phyloP scores from a whole-genome alignment of 805 yeast genomes.

The Candida wancherniae region DNA sequence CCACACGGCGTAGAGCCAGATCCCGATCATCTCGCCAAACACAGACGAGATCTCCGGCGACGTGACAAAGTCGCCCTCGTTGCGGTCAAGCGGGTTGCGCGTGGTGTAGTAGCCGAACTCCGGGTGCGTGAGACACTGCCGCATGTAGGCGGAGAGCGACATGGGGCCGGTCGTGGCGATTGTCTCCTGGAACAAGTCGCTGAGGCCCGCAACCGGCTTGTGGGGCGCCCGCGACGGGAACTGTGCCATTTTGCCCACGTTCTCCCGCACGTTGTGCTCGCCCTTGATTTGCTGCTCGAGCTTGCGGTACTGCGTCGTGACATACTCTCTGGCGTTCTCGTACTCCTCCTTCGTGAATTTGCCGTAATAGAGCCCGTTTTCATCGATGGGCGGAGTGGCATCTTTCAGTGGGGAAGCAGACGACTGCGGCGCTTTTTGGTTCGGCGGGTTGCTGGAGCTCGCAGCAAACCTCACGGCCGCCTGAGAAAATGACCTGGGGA shows the following conservation, averaged over 20 bases:
- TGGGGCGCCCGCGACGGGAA: constrained; percentile 28
- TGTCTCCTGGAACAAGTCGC: constrained; percentile 40
- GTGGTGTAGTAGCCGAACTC: constrained; percentile 75
- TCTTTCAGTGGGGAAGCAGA: too few relatives aligned
- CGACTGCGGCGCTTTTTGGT: too few relatives aligned
- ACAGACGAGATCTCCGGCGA: constrained; percentile 85
- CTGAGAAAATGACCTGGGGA: too few relatives aligned
- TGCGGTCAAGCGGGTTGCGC: constrained; percentile 60
- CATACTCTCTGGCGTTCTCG: constrained; percentile 31
- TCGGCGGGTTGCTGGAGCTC: too few relatives aligned
- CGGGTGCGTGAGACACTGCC: constrained; percentile 77
- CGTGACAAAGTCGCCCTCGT: constrained; percentile 71
- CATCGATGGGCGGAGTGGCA: too few relatives aligned
- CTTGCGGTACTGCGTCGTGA: constrained; percentile 27
- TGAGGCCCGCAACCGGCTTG: constrained; percentile 4
- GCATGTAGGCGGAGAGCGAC: constrained; percentile 68
- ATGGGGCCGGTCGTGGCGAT: constrained; percentile 74
- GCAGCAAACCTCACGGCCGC: too few relatives aligned
- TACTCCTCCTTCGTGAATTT: constrained; percentile 36
- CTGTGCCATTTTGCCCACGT: constrained; percentile 32
- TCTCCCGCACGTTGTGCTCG: constrained; percentile 29
- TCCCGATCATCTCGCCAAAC: constrained; percentile 80
- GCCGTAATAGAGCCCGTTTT: constrained; percentile 30
- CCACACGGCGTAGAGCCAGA: constrained; percentile 65
- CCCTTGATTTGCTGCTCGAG: constrained; percentile 38